Conservation (phyloP, 768 basidiomycete species). For the Boletus fagicola region DNA sequence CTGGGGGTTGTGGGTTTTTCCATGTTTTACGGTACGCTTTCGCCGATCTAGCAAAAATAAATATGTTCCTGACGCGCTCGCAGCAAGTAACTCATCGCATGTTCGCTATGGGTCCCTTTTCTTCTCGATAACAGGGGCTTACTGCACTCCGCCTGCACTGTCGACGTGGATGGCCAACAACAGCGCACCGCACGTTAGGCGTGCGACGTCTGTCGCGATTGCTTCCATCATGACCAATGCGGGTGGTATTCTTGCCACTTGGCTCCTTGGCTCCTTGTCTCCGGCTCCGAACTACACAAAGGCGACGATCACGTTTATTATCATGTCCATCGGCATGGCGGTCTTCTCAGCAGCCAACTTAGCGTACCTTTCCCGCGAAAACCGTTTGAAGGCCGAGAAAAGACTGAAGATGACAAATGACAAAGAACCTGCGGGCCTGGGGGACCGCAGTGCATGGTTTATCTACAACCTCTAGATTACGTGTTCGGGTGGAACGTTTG, state of each 20-base stretch:
- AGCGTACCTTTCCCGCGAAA: conserved; percentile 41
- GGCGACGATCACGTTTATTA: conserved; percentile 40
- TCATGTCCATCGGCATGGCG: conserved; percentile 40
- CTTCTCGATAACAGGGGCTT: neutral
- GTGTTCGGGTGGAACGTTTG: too few species aligned
- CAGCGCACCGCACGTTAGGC: conserved; percentile 51
- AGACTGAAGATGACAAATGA: conserved; percentile 32
- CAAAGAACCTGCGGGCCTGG: conserved; percentile 43
- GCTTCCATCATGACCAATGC: conserved; percentile 57
- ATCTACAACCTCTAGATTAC: too few species aligned
- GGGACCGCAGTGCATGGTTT: conserved; percentile 55
- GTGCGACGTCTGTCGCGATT: conserved; percentile 58
- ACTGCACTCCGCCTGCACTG: too few species aligned
- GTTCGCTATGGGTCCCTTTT: too few species aligned
- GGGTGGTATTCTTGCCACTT: conserved; percentile 60
- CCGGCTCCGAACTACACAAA: conserved; percentile 48
- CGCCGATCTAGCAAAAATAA: neutral
- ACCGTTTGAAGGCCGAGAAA: conserved; percentile 43
- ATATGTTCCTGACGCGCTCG: neutral
- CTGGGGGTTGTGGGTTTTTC: conserved; percentile 51
- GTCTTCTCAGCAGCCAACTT: conserved; percentile 29
- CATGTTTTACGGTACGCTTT: conserved; percentile 49
- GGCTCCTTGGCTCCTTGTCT: conserved; percentile 53
- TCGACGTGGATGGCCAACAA: conserved; percentile 45
- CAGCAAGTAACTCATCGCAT: conserved; percentile 31